These are phyloP conservation scores for Penicillium janthinellum DNA, from an alignment of 2,329 filamentous ascomycete genomes.

Conservation along the genomic window DNA sequence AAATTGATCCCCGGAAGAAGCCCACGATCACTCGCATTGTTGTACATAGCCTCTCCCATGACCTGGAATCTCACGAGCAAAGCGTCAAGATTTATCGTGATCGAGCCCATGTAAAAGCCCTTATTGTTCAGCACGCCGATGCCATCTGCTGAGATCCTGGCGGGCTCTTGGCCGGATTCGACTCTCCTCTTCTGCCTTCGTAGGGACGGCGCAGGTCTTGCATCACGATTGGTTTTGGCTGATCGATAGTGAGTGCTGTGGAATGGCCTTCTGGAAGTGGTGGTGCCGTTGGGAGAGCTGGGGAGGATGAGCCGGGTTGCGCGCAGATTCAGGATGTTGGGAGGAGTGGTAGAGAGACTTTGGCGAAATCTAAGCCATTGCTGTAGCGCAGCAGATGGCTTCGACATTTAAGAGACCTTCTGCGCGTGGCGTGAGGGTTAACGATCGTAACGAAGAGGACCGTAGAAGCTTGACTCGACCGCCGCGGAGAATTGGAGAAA, in stretches of 20 bases:
- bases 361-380: constrained; percentile 19
- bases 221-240: background rate
- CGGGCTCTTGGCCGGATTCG: background rate
- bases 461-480: background rate
- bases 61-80: background rate
- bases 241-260: constrained; percentile 12
- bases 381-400: constrained; percentile 15
- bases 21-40: background rate
- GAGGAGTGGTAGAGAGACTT: background rate
- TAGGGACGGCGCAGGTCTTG: constrained; percentile 1
- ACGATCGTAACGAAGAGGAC: background rate
- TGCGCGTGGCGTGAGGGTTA: background rate
- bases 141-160: background rate
- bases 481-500: constrained; percentile 12
- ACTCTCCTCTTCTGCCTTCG: background rate
- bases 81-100: background rate
- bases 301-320: constrained; percentile 1
- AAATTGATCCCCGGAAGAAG: constrained; percentile 13
- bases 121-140: background rate
- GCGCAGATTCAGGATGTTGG: background rate
- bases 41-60: background rate
- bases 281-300: background rate
- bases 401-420: constrained; percentile 20
- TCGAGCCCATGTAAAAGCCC: background rate
- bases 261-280: constrained; percentile 7